Evolutionary conservation across 345 rosid species (phyloP), one percentile per base, ranked within the genome.

Genomic region (Sonneratia caseolaris): DNA sequence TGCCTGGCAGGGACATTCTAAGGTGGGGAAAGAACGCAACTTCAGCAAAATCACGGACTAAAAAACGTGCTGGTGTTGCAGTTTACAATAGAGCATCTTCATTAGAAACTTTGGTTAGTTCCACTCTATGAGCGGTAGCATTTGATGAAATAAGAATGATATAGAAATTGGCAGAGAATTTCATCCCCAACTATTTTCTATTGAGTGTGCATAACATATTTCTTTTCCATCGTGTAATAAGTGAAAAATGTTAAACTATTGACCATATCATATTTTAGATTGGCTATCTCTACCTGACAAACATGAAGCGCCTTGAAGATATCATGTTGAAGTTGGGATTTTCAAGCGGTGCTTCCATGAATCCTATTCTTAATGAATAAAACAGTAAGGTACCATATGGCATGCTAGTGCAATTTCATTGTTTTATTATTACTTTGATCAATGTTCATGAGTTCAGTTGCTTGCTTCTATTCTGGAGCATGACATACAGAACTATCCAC

Each of bases 281-380:
- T 79, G 98, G 98, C 45, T 86, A 86, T 81, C 79, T 94, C 66
- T 94, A 91, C 84, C 77, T 94, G 72, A 79, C 93, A 68, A 81
- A 90, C 65, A 84, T 72, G 38, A 84, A 84, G 38, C 89, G 96
- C 71, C 73, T 94, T 78, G 96, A 91, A 74, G 91, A 91, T 75
- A 76, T 91, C 62, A 94, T 94, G 98, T 70, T 53, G 64, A 88
- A 83, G 83, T 76, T 94, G 68, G 98, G 98, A 82, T 91, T 94
- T 76, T 82, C 91, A 12, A 78, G 82, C 22, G 89, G 83, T 51
- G 76, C 81, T 72, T 91, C 95, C 69, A 43, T 81, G 7, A 80
- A 84, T 68, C 67, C 61, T 77, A 78, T 88, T 72, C 38, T 79
- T 64, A 79, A 86, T 77, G 85, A 81, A 77, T 72, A 69, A 35